Conservation (phyloP, 495 filamentous ascomycete species). For the Cenococcum geophilum region DNA sequence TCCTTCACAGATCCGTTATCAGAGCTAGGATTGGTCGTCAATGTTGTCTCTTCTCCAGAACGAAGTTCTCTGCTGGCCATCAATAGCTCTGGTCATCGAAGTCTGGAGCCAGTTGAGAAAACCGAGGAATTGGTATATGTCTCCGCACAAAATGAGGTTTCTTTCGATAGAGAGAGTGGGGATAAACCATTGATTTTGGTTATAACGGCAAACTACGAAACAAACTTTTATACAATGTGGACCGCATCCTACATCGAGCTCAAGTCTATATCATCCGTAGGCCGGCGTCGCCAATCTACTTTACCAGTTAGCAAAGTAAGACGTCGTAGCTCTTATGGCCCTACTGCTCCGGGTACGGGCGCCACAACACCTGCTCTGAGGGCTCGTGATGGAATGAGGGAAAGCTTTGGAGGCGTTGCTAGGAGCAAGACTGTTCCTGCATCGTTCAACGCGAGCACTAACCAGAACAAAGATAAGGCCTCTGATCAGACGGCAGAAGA, state of each 20-base stretch:
- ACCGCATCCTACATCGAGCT: constrained; percentile 60
- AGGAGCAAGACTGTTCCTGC: constrained; percentile 22
- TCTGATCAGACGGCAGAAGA: constrained; percentile 41
- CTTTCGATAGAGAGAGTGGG: constrained; percentile 21
- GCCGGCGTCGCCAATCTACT: constrained; percentile 43
- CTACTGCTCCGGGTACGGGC: constrained; percentile 65
- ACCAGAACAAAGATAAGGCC: constrained; percentile 17
- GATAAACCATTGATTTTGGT: constrained; percentile 60
- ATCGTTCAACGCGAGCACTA: constrained; percentile 17
- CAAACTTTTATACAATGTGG: constrained; percentile 73
- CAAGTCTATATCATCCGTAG: constrained; percentile 47
- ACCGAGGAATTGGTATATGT: constrained; percentile 79
- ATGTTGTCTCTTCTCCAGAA: constrained; percentile 20
- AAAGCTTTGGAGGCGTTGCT: constrained; percentile 51
- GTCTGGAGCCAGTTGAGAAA: constrained; percentile 53
- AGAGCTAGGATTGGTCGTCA: constrained; percentile 79
- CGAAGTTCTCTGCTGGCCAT: constrained; percentile 15
- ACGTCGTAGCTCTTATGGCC: constrained; percentile 67
- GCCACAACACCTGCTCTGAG: constrained; percentile 67
- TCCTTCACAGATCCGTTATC: constrained; percentile 81
- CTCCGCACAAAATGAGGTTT: constrained; percentile 52
- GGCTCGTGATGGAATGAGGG: constrained; percentile 43
- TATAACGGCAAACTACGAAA: constrained; percentile 70
- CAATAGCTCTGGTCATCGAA: constrained; percentile 26
- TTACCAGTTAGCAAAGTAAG: constrained; percentile 53